Conservation (phyloP, 768 basidiomycete genomes). For the Calocera cornea region DNA sequence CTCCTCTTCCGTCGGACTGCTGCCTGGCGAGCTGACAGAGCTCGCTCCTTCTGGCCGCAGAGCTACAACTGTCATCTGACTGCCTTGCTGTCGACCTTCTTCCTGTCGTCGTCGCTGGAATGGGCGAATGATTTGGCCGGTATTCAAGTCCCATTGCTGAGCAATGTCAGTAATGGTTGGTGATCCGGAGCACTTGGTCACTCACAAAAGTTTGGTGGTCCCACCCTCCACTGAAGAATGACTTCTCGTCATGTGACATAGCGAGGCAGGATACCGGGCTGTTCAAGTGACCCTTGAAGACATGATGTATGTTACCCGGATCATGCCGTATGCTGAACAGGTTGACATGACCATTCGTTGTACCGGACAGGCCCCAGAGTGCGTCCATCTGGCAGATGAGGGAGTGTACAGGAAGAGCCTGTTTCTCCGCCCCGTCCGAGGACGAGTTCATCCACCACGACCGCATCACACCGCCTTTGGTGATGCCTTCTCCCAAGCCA, state of each 20-base stretch:
- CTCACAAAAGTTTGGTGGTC: slow-evolving; percentile 77
- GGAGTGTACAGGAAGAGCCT: slow-evolving; percentile 65
- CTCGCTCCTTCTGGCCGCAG: slow-evolving; percentile 41
- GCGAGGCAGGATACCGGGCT: slow-evolving; percentile 77
- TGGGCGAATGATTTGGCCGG: slow-evolving; percentile 59
- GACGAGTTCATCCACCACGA: slow-evolving; percentile 83
- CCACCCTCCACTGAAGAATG: slow-evolving; percentile 86
- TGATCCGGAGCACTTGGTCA: slow-evolving; percentile 10
- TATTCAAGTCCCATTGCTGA: slow-evolving; percentile 98
- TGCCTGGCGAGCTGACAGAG: not conserved
- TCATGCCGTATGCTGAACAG: slow-evolving; percentile 87
- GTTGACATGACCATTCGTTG: slow-evolving; percentile 82
- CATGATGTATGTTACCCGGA: slow-evolving; percentile 63
- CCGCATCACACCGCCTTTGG: slow-evolving; percentile 74
- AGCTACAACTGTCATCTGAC: slow-evolving; percentile 71
- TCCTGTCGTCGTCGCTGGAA: slow-evolving; percentile 31
- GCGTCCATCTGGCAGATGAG: slow-evolving; percentile 86
- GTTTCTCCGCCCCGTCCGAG: slow-evolving; percentile 33
- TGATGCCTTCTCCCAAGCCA: slow-evolving; percentile 79
- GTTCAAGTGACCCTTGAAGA: slow-evolving; percentile 52
- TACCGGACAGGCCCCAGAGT: slow-evolving; percentile 81
- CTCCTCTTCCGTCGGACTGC: not conserved
- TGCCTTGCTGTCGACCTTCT: slow-evolving; percentile 44
- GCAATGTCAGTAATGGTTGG: slow-evolving; percentile 5
- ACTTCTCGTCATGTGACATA: slow-evolving; percentile 67